Conservation (phyloP, 1,139 yeast genomes). For the Debaryomyces singareniensis region DNA sequence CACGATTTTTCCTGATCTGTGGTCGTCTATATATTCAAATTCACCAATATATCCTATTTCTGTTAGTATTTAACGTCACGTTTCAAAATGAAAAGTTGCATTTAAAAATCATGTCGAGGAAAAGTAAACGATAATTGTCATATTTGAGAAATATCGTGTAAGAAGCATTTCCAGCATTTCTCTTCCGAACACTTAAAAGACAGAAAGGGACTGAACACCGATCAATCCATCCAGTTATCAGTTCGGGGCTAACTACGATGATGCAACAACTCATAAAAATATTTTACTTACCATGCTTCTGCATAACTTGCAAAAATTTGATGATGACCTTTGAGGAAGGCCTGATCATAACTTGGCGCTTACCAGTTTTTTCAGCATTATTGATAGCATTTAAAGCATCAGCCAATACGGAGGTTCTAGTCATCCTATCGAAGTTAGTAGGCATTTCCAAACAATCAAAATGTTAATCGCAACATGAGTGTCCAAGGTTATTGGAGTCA, state of each 20-base stretch:
- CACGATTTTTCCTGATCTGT: conserved; percentile 95
- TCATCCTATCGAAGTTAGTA: conserved; percentile 46
- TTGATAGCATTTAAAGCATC: conserved; percentile 95
- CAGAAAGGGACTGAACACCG: conserved; percentile 89
- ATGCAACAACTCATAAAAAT: conserved; percentile 3
- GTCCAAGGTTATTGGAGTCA: conserved; percentile 30
- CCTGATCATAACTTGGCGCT: conserved; percentile 95
- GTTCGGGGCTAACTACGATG: conserved; percentile 60
- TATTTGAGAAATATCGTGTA: conserved; percentile 49
- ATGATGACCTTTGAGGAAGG: conserved; percentile 96
- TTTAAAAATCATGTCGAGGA: conserved; percentile 48
- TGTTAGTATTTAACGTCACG: conserved; percentile 9
- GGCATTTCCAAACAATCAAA: conserved; percentile 3
- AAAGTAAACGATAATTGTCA: conserved; percentile 60
- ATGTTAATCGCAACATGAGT: conserved; percentile 28
- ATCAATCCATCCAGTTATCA: conserved; percentile 97
- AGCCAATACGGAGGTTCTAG: conserved; percentile 96
- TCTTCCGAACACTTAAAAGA: conserved; percentile 97
- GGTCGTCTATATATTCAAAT: conserved; percentile 95
- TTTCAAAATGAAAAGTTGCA: conserved; percentile 1
- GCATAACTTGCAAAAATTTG: conserved; percentile 94
- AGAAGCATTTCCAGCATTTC: conserved; percentile 64
- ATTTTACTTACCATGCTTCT: conserved; percentile 88
- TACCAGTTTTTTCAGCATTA: conserved; percentile 98
- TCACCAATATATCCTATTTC: conserved; percentile 45